Conservation (phyloP, 495 filamentous ascomycete species). For the Aspergillus ellipticus region DNA sequence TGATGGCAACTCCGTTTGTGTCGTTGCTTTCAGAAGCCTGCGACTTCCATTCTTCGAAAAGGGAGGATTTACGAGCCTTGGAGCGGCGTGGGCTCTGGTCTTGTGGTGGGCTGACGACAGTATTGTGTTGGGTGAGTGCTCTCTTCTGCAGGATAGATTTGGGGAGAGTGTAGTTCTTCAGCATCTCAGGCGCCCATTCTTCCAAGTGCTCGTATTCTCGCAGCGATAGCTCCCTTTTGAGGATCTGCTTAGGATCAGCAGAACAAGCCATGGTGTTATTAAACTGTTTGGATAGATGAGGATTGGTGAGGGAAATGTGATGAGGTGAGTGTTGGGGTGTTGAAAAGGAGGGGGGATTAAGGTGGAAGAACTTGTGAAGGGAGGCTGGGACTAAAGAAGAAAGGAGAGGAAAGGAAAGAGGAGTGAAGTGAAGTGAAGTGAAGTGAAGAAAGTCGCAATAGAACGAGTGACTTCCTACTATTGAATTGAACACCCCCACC, state of each 20-base stretch:
- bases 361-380: neutral
- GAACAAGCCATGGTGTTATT: slow-evolving; percentile 3
- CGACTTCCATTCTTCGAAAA: slow-evolving; percentile 22
- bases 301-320: neutral
- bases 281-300: neutral
- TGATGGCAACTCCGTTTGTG: neutral
- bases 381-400: neutral
- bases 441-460: neutral
- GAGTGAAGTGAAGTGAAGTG: too few species aligned
- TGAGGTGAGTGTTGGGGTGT: neutral
- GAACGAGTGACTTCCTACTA: neutral
- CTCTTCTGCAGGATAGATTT: neutral
- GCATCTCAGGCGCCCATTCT: slow-evolving; percentile 17
- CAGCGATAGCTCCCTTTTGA: slow-evolving; percentile 10
- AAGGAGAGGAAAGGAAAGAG: neutral
- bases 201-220: slow-evolving; percentile 7
- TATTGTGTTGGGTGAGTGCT: neutral
- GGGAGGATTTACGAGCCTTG: slow-evolving; percentile 6
- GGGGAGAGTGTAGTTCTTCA: neutral
- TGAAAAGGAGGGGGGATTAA: neutral
- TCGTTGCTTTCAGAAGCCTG: neutral
- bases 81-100: neutral
- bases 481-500: neutral
- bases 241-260: slow-evolving; percentile 8
- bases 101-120: neutral